phyloP scores from a whole-genome alignment of 1,284 basidiomycete species.

The Pseudozyma sp. region DNA sequence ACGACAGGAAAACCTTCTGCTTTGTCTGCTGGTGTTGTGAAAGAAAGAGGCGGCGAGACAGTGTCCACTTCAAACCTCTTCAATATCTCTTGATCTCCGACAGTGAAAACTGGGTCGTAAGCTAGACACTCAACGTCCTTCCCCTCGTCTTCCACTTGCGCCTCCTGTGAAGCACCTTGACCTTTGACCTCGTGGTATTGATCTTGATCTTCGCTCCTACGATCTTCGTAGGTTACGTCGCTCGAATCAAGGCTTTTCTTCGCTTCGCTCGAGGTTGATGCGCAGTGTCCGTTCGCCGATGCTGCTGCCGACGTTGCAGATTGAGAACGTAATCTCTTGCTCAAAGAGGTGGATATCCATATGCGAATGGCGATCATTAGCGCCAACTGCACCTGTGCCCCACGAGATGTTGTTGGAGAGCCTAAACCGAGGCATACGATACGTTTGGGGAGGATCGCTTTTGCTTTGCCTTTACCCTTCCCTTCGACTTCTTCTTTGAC shows the following conservation, averaged over 20 bases:
- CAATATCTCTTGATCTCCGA: conserved; percentile 1
- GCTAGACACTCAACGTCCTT: conserved; percentile 15
- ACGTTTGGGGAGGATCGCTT: conserved; percentile 2
- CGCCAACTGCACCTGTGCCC: conserved; percentile 42
- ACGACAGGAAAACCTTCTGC: background rate
- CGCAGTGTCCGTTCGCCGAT: no score
- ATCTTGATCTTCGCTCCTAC: background rate
- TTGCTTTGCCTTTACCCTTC: background rate
- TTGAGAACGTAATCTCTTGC: no score
- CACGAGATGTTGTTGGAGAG: conserved; percentile 7
- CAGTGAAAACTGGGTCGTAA: conserved; percentile 37
- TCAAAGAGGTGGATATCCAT: background rate
- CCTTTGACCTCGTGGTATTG: background rate
- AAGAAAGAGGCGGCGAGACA: background rate
- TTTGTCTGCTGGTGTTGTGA: background rate
- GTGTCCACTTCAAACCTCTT: background rate
- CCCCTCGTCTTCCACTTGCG: background rate
- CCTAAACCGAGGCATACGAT: conserved; percentile 41
- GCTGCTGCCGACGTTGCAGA: no score
- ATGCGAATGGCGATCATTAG: conserved; percentile 22
- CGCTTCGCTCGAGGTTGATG: background rate
- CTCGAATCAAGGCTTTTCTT: background rate
- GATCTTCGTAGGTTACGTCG: background rate
- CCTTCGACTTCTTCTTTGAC: background rate
- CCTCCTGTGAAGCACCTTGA: no score